Evolutionary conservation across 257 asterid genomes (phyloP), one percentile per base, ranked within the genome.

Genomic region (Plantago elongata): DNA sequence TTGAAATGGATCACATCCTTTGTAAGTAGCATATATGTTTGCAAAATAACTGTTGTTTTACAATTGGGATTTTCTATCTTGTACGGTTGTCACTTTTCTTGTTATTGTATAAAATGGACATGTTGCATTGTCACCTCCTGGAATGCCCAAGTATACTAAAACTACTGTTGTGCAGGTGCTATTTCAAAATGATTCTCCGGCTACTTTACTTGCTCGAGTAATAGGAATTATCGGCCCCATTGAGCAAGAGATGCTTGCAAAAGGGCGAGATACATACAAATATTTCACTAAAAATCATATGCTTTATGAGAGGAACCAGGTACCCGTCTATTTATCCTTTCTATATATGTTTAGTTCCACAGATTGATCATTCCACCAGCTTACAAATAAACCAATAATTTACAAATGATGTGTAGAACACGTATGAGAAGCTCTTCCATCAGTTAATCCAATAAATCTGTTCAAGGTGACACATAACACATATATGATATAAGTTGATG

Each of bases 161-260:
- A 9, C 13, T 63, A 22, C 55, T 62, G 45, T 69, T 61, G 45
- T 76, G 68, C 77, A 92, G 99, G 99, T 92, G 50, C 94, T 92
- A 65, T 92, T 92, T 76, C 99, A 86, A 82, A 92, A 92, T 66
- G 99, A 92, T 75, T 92, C 99, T 64, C 95, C 96, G n/a, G 96
- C 97, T 51, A 86, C 99, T 54, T 78, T 92, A 75, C 97, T 92
- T 68, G 99, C 97, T 72, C 88, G 99, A 14, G 97, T 92, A 54
- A 81, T 89, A 48, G 97, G 97, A 70, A 89, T 92, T 59, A 74
- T 86, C 54, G 88, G 93, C 72, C 76, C 86, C 22, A 77, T 92
- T 64, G 95, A 89, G 71, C 93, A 83, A 72, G 93, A 74, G 58
- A 70, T 91, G 93, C 98, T 91, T 60, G 90, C 89, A 17, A 84